These are phyloP conservation scores for Neurospora intermedia DNA, from an alignment of 495 filamentous ascomycete genomes.

Conservation along the genomic window DNA sequence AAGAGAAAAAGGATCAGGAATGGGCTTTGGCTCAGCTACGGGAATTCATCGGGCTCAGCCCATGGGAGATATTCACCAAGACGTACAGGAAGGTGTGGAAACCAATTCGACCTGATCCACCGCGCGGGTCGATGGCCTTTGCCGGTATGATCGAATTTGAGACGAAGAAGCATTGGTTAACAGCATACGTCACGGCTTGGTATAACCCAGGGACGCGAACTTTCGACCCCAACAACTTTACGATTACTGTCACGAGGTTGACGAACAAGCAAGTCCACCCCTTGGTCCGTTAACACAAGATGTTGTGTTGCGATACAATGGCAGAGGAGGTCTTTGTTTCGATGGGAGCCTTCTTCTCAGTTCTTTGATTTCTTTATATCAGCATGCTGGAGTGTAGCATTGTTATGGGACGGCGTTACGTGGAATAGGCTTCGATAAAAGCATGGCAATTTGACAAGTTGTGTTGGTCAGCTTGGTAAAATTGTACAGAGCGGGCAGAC, in stretches of 20 bases:
- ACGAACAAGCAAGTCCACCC: constrained; percentile 5
- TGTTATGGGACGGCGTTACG: neutral
- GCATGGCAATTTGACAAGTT: neutral
- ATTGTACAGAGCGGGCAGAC: neutral
- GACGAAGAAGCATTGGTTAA: constrained; percentile 36
- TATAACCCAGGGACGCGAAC: constrained; percentile 18
- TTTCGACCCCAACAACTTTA: constrained; percentile 5
- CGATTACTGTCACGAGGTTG: constrained; percentile 4
- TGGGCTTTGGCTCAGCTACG: neutral
- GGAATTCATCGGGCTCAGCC: constrained; percentile 1
- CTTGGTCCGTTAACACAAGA: neutral
- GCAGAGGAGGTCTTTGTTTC: neutral
- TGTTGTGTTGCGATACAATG: neutral
- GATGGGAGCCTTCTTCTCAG: neutral
- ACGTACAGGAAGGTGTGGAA: constrained; percentile 39
- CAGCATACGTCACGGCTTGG: constrained; percentile 21
- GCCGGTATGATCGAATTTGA: constrained; percentile 55
- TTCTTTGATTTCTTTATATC: neutral
- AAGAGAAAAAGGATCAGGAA: neutral
- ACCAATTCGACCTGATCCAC: constrained; percentile 33
- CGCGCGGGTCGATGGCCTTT: constrained; percentile 53
- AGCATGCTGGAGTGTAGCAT: neutral
- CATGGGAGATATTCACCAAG: constrained; percentile 43
- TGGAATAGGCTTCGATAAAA: neutral
- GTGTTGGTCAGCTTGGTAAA: neutral